Percentiles rank a stretch among this genome's conserved stretches.
phyloP scores from a whole-genome alignment of 2,329 filamentous ascomycete species.

The Aureobasidium sp. region DNA sequence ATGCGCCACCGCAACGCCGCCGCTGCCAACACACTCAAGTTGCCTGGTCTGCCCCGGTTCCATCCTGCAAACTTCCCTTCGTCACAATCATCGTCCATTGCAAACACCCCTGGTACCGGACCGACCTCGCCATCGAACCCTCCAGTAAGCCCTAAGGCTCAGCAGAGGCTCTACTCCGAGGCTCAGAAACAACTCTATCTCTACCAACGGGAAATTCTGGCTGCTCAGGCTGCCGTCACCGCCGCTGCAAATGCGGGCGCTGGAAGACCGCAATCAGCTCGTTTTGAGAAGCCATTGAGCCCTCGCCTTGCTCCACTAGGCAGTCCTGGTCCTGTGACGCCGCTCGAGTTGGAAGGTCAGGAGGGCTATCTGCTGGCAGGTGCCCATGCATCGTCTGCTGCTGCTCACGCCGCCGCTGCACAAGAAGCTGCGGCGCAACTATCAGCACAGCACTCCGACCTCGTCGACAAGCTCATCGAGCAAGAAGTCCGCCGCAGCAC shows the following conservation, averaged over 20 bases:
- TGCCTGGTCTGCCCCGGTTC: slow-evolving; percentile 46
- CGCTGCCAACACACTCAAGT: slow-evolving; percentile 31
- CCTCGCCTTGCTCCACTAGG: slow-evolving; percentile 44
- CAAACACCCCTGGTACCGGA: slow-evolving; percentile 32
- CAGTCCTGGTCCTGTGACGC: slow-evolving; percentile 47
- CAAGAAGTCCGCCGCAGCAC: slow-evolving; percentile 34
- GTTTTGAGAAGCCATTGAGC: slow-evolving; percentile 36
- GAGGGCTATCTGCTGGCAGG: slow-evolving; percentile 42
- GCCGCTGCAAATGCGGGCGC: slow-evolving; percentile 19
- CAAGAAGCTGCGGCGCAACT: slow-evolving; percentile 6
- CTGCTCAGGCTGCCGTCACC: slow-evolving; percentile 20
- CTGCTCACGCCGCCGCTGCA: slow-evolving; percentile 14
- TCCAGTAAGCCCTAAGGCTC: slow-evolving; percentile 37
- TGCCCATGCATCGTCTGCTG: slow-evolving; percentile 23
- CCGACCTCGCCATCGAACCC: slow-evolving; percentile 32
- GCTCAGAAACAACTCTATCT: slow-evolving; percentile 43
- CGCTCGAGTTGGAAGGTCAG: slow-evolving; percentile 42
- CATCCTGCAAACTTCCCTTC: slow-evolving; percentile 46
- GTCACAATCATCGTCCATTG: slow-evolving; percentile 28
- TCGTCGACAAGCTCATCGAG: slow-evolving; percentile 43
- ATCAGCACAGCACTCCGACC: slow-evolving; percentile 26
- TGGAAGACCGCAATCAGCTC: not conserved
- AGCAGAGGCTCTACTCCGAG: slow-evolving; percentile 40
- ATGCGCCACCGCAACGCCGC: slow-evolving; percentile 31
- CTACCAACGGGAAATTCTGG: slow-evolving; percentile 40